Conservation (phyloP, 1,139 yeast species). For the Meyerozyma athensensis region DNA sequence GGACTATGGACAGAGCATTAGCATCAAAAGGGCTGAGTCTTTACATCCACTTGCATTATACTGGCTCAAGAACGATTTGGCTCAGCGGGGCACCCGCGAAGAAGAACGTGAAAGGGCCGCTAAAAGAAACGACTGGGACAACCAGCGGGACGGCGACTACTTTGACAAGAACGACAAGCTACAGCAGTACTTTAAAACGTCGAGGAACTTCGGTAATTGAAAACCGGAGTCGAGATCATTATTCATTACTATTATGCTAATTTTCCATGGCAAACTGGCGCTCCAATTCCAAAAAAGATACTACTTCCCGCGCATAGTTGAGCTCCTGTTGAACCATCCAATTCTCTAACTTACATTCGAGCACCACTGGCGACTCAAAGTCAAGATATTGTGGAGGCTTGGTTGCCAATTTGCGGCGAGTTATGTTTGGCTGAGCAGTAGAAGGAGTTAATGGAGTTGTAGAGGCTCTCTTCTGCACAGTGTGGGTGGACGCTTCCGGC, state of each 20-base stretch:
- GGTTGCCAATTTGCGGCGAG: conserved; percentile 1
- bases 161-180: conserved; percentile 46
- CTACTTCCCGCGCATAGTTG: conserved; percentile 12
- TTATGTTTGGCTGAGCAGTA: conserved; percentile 7
- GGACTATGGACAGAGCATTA: conserved; percentile 15
- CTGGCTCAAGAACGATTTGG: conserved; percentile 58
- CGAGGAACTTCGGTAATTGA: conserved; percentile 24
- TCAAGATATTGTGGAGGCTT: conserved; percentile 1
- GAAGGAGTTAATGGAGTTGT: conserved; percentile 1
- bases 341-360: conserved; percentile 16
- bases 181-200: conserved; percentile 44
- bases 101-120: conserved; percentile 43
- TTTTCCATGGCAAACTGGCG: conserved; percentile 9
- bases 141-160: conserved; percentile 35
- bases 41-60: conserved; percentile 66
- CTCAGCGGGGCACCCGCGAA: conserved; percentile 49
- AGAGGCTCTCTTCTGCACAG: background rate
- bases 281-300: conserved; percentile 19
- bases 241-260: background rate
- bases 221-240: background rate
- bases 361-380: conserved; percentile 9
- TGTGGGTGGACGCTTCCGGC: background rate
- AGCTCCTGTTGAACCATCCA: conserved; percentile 18
- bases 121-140: conserved; percentile 43
- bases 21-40: conserved; percentile 38